Evolutionary conservation across 192 early-diverging fungal species (phyloP).

Genomic region (Coemansia sp.): DNA sequence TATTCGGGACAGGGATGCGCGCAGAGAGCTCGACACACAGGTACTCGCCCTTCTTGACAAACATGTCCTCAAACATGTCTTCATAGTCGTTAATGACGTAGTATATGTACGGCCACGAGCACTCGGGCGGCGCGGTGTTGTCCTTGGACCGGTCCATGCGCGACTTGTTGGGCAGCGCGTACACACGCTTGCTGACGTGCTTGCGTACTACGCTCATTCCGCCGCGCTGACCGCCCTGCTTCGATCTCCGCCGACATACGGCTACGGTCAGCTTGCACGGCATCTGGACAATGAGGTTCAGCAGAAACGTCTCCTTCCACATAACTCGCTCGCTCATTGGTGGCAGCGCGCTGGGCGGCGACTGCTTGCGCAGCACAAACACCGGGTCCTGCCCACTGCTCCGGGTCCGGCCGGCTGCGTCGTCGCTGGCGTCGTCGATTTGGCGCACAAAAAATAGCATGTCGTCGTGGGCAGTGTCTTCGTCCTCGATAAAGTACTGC

Average conservation of each 20-base stretch:
- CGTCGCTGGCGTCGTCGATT: constrained; percentile 27
- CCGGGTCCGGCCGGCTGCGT: neutral
- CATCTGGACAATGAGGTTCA: constrained; percentile 89
- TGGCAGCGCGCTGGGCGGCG: constrained; percentile 61
- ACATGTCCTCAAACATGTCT: constrained; percentile 83
- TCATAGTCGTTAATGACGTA: constrained; percentile 94
- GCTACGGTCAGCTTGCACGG: constrained; percentile 89
- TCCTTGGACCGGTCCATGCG: constrained; percentile 76
- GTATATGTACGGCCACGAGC: constrained; percentile 87
- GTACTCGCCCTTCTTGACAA: constrained; percentile 81
- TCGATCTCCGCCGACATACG: constrained; percentile 68
- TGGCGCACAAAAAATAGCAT: constrained; percentile 83
- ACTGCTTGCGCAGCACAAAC: constrained; percentile 78
- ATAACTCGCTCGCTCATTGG: constrained; percentile 69
- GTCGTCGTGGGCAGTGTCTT: constrained; percentile 74
- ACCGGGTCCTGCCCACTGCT: constrained; percentile 64
- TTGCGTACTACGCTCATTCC: constrained; percentile 74
- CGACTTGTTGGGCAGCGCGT: constrained; percentile 87
- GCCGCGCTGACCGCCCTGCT: constrained; percentile 53
- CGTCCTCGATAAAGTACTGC: constrained; percentile 71
- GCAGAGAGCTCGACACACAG: constrained; percentile 87
- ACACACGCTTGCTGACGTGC: constrained; percentile 71
- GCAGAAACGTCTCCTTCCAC: constrained; percentile 90
- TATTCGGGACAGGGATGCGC: constrained; percentile 60
- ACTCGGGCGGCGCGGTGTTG: constrained; percentile 84